Base-by-base conservation (phyloP, 129 eudicot species). In the Helichrysum umbraculigerum region DNA sequence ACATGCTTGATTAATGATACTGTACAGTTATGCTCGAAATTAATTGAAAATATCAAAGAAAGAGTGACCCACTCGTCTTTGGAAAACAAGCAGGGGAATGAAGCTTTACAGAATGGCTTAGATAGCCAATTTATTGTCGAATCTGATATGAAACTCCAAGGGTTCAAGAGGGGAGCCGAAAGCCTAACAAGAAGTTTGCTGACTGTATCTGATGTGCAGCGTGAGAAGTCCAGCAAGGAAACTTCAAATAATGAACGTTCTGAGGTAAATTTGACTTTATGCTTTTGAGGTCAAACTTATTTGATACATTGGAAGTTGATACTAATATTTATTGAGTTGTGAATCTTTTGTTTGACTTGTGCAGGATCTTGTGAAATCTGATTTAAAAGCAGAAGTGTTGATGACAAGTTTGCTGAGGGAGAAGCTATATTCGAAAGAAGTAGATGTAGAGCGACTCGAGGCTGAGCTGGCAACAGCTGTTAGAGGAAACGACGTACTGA, bases 401-500 rank as follows among this genome's bases (percentile, higher is more conserved):
- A 66, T 95, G 74, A 95, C 99, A 33, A 83, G 86, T 79, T 70
- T 95, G 72, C 73, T 95, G 37, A 85, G 92, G 66, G 99, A 95
- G 69, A 89, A 87, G 70, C 80, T 95, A 75, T 89, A 84, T 68
- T 81, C 91, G 29, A 86, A 87, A 76, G 97, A 87, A 75, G 74
- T 81, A 71, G 94, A 95, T 56, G 58, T 91, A 16, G 99, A 95
- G 83, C 97, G 88, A 81, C 85, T 91, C 12, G 88, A 87, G 70
- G 99, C 96, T 79, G 97, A 91, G 81, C 65, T 89, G 71, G 99
- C 99, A 57, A 84, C 97, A 50, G 94, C 94, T 11, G 87, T 92
- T 33, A 91, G 97, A 83, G 90, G 94, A 42, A 91, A 86, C 41
- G 95, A 87, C 33, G 77, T 89, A 28, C 86, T 95, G 64, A 80